Conservation (phyloP, 164 flowering plant species). For the Platanus orientalis region DNA sequence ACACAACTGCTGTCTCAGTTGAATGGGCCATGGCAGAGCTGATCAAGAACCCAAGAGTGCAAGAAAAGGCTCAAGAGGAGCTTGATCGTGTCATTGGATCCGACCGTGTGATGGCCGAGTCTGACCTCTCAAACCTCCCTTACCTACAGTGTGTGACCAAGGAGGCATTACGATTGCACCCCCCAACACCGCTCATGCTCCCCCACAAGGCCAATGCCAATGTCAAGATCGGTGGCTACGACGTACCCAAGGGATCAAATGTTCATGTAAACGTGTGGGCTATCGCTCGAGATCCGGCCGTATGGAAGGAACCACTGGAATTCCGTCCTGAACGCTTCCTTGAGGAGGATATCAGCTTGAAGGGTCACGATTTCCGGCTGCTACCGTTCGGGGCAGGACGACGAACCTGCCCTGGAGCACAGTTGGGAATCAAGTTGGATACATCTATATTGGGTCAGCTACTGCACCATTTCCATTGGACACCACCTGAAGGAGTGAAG, state of each 20-base stretch:
- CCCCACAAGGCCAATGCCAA: conserved; percentile 34
- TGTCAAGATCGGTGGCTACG: conserved; percentile 36
- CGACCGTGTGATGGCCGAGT: conserved; percentile 30
- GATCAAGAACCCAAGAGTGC: conserved; percentile 36
- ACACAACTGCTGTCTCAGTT: conserved; percentile 33
- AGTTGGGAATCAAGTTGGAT: conserved; percentile 27
- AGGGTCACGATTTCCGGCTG: conserved; percentile 34
- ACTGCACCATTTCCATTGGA: conserved; percentile 32
- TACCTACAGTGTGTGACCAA: conserved; percentile 34
- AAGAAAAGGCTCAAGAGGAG: conserved; percentile 37
- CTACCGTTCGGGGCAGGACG: conserved; percentile 38
- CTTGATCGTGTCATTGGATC: conserved; percentile 32
- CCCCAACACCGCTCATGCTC: conserved; percentile 41
- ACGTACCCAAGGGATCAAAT: conserved; percentile 33
- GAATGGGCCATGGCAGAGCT: conserved; percentile 46
- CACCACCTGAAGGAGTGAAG: conserved; percentile 16
- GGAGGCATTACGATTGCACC: conserved; percentile 36
- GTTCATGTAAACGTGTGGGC: conserved; percentile 42
- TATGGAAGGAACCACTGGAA: conserved; percentile 28
- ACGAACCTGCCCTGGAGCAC: conserved; percentile 34
- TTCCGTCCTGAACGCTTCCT: conserved; percentile 34
- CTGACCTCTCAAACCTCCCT: conserved; percentile 34
- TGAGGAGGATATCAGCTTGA: conserved; percentile 35
- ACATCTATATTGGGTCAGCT: conserved; percentile 30
- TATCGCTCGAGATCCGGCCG: conserved; percentile 26